Conservation (phyloP, 345 rosid genomes). For the Diplotaxis tenuifolia region DNA sequence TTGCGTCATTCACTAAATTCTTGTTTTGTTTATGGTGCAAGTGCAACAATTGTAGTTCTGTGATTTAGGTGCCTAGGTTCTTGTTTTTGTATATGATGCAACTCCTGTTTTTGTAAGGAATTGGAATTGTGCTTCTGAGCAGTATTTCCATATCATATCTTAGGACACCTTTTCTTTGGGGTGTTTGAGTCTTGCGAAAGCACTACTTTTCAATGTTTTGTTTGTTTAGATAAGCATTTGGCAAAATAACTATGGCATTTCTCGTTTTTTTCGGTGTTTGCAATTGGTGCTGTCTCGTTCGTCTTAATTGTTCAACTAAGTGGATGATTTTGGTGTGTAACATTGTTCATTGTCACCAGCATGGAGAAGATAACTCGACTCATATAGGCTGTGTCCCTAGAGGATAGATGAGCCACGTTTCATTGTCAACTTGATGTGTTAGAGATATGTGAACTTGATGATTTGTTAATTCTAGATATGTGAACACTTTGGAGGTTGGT, state of each 20-base stretch:
- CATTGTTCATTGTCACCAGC: background rate
- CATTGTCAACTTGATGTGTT: too few species aligned
- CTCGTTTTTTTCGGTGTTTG: constrained; percentile 11
- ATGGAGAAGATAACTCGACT: background rate
- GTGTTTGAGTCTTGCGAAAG: background rate
- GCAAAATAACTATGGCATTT: background rate
- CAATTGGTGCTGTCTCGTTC: background rate
- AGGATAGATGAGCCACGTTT: too few species aligned
- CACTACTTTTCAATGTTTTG: background rate
- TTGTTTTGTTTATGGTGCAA: too few species aligned
- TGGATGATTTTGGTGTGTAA: background rate
- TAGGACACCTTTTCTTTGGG: background rate
- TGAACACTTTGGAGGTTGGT: background rate
- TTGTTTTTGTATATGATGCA: too few species aligned
- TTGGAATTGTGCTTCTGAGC: background rate
- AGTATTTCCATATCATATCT: background rate
- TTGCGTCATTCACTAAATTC: too few species aligned
- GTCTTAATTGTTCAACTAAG: background rate
- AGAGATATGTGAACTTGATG: background rate
- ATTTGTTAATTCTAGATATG: background rate
- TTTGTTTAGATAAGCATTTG: background rate
- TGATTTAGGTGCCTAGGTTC: too few species aligned
- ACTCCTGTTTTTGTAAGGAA: too few species aligned
- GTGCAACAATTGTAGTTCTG: too few species aligned
- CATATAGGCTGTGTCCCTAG: background rate